These are phyloP conservation scores for Hygrocybe coccinea DNA, from an alignment of 768 basidiomycete species.

Conservation along the genomic window DNA sequence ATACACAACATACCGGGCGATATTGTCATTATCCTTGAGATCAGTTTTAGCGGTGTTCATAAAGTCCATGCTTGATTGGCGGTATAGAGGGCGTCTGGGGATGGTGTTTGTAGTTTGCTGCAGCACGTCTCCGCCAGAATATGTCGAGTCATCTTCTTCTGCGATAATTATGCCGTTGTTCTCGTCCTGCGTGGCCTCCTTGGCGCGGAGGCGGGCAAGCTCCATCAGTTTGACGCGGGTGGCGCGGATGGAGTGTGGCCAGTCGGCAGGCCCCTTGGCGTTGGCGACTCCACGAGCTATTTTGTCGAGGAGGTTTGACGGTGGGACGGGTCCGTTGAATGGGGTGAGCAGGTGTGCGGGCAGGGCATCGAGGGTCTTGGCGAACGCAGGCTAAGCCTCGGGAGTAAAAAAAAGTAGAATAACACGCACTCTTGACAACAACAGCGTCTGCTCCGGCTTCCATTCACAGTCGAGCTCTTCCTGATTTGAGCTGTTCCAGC, in stretches of 20 bases:
- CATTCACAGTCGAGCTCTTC: constrained; percentile 66
- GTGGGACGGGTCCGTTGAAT: constrained; percentile 78
- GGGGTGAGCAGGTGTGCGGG: constrained; percentile 82
- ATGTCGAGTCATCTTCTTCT: constrained; percentile 39
- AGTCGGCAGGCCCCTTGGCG: constrained; percentile 70
- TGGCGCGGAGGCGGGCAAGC: constrained; percentile 61
- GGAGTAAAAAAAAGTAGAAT: constrained; percentile 8
- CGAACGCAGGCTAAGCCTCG: constrained; percentile 9
- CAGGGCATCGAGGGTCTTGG: constrained; percentile 75
- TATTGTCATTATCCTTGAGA: constrained; percentile 47
- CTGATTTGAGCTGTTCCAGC: constrained; percentile 78
- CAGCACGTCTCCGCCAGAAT: constrained; percentile 35
- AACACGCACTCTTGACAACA: constrained; percentile 58
- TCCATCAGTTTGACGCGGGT: constrained; percentile 82
- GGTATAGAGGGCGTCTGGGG: constrained; percentile 56
- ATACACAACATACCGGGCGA: constrained; percentile 51
- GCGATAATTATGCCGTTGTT: constrained; percentile 39
- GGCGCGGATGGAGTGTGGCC: constrained; percentile 78
- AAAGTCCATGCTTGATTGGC: constrained; percentile 87
- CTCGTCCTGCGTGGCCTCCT: constrained; percentile 39
- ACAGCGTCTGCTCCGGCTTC: constrained; percentile 65
- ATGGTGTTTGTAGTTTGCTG: constrained; percentile 41
- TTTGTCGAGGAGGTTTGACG: constrained; percentile 82
- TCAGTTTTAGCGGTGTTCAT: constrained; percentile 50
- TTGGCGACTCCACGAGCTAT: constrained; percentile 72